Evolutionary conservation across 2,329 filamentous ascomycete species (phyloP), one percentile per base, ranked within the genome.

Genomic region (Colletotrichum sansevieriae): DNA sequence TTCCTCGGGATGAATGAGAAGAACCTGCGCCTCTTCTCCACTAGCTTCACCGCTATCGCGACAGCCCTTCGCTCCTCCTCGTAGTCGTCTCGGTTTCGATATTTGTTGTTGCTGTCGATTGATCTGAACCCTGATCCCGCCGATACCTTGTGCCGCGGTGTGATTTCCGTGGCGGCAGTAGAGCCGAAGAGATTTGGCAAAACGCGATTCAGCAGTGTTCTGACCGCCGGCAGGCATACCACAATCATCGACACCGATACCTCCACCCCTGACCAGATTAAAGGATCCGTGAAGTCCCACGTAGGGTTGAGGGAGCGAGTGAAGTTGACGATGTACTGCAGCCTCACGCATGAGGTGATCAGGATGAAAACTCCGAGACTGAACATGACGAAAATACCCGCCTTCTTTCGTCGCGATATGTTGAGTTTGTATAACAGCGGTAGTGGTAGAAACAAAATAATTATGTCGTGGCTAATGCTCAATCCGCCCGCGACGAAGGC

Each of bases 261-360:
- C 72, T 84, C 82, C 29, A 83, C 71, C 2, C 80, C 81, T 2
- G 79, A 80, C 82, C 82, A 84, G 54, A 83, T 75, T n/a, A 82
- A 68, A 6, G 76, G 74, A 67, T 81, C 76, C 9, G 78, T 78
- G 47, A 82, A 80, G 71, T 83, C 78, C 80, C 79, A 83, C 0
- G 79, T 79, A 10, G 81, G 79, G 52, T 83, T 81, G 11, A 72
- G 65, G n/a, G 76, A 78, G 11, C 72, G 70, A 13, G 76, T 77
- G 65, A 79, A 79, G 3, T 69, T 56, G 15, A 78, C 71, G 33
- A 82, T 71, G 58, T 78, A 79, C 47, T 74, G 74, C 22, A 83
- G 74, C 1, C 80, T 75, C 22, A 78, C 69, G 64, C 77, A 78
- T 65, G 78, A 79, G 35, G 78, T 79, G 63, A 77, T 72, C 3